Conservation (phyloP, 2,329 filamentous ascomycete species). For the Ophiosphaerella korrae region DNA sequence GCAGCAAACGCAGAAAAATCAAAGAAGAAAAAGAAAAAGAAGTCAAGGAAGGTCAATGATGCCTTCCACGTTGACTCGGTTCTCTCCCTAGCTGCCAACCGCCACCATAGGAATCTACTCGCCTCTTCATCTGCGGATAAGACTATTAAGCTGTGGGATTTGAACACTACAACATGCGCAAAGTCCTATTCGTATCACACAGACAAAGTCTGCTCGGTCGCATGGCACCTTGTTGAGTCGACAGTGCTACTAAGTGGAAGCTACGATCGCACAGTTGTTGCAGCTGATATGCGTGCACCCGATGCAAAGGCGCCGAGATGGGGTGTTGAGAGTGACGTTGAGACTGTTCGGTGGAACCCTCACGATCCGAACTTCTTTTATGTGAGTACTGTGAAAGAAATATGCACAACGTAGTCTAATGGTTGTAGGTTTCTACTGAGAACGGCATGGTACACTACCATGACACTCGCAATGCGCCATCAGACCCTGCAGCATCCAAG, state of each 20-base stretch:
- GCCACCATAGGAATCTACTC: conserved; percentile 90
- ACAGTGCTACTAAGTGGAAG: conserved; percentile 90
- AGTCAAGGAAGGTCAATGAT: conserved; percentile 85
- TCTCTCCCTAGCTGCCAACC: conserved; percentile 87
- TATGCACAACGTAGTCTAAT: conserved; percentile 17
- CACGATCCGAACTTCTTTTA: conserved; percentile 94
- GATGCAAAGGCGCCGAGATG: conserved; percentile 81
- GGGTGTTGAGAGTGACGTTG: conserved; percentile 95
- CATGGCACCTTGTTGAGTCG: conserved; percentile 88
- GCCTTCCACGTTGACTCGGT: conserved; percentile 94
- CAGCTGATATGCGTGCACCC: conserved; percentile 94
- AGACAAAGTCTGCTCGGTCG: conserved; percentile 95
- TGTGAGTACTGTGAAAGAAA: conserved; percentile 53
- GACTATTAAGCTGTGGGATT: conserved; percentile 97
- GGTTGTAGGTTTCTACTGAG: conserved; percentile 71
- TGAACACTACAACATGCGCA: conserved; percentile 88
- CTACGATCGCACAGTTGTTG: conserved; percentile 92
- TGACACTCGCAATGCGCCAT: conserved; percentile 78
- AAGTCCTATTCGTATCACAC: conserved; percentile 96
- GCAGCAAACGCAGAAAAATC: conserved; percentile 63
- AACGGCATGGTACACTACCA: conserved; percentile 90
- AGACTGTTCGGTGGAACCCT: conserved; percentile 89
- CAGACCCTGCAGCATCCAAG: conserved; percentile 75
- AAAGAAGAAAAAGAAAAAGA: conserved; percentile 90
- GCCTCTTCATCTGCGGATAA: conserved; percentile 95